Evolutionary conservation across 2,329 filamentous ascomycete genomes (phyloP).

Genomic region (Metarhizium sp.): DNA sequence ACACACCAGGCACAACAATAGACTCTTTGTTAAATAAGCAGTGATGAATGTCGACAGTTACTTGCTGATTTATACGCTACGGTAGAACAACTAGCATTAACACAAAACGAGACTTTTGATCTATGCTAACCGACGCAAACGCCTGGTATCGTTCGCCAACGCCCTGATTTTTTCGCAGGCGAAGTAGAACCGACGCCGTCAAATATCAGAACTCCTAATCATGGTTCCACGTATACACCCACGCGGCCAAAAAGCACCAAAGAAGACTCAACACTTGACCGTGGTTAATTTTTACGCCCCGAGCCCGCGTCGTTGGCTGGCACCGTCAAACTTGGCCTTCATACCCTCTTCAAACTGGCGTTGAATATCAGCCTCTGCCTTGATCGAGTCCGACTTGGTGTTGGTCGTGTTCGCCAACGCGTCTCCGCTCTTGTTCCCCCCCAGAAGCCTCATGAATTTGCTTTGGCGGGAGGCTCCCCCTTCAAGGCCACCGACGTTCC

Average conservation of each 20-base stretch:
- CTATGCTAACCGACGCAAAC: neutral
- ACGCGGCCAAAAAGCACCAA: neutral
- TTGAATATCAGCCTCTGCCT: constrained; percentile 44
- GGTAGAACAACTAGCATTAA: no score
- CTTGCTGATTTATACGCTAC: no score
- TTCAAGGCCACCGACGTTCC: constrained; percentile 43
- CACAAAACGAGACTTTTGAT: neutral
- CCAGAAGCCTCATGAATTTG: constrained; percentile 49
- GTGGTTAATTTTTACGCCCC: constrained; percentile 30
- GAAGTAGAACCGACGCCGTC: neutral
- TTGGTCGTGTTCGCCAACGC: constrained; percentile 11
- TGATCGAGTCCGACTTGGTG: constrained; percentile 23
- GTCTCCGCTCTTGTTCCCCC: constrained; percentile 36
- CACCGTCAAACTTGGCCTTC: constrained; percentile 43
- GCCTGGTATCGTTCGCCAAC: neutral
- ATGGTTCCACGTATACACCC: neutral
- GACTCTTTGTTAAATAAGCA: no score
- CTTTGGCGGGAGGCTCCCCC: constrained; percentile 41
- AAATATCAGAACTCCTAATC: neutral
- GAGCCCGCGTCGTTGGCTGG: constrained; percentile 40
- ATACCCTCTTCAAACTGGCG: constrained; percentile 48
- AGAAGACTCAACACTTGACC: neutral
- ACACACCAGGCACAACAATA: no score
- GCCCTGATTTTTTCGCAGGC: neutral
- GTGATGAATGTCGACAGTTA: no score